Base-by-base conservation (phyloP, 2,329 filamentous ascomycete genomes). In the Amphichorda felina region DNA sequence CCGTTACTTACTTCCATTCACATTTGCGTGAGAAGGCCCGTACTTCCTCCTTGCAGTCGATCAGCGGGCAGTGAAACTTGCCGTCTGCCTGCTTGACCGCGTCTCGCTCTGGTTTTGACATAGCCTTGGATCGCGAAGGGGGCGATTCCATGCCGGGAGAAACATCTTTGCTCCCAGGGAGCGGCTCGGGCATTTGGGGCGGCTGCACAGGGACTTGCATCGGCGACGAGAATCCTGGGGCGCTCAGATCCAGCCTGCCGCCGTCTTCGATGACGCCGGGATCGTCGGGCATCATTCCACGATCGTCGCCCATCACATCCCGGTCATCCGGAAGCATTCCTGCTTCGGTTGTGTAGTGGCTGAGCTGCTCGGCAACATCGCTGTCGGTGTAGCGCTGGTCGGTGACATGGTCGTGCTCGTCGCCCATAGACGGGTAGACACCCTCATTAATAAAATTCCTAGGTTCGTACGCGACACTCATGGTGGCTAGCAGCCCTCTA, bases 1-100 rank as follows among this genome's bases (percentile, higher is more conserved):
- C 16, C 13, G 28, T 14, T 4, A 72, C 83, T 73, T 65, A 91
- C 86, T 82, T 93, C 85, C 85, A 95, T 63, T 94, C 88, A 61
- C 88, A 94, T 46, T 85, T 89, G 43, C 87, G 75, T 37, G 74
- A 70, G 52, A 94, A 96, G 10, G 70, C 71, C 30, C 68, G 71
- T 5, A 68, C 49, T 5, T 78, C 68, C 35, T 80, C 74, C 10
- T 63, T 68, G 49, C 88, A 95, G 38, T 80, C 77, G 0, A 68
- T 59, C 45, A 76, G 74, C 13, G 74, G 75, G 57, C 89, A 95
- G 38, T 79, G 70, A 48, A 79, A 91, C 50, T 84, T 79, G n/a
- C 82, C 82, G 17, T 83, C 70, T 1, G 63, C 53, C 45, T 86
- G 86, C 56, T 76, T 77, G 4, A 59, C 59, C 0, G 68, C 64